Evolutionary conservation across 495 filamentous ascomycete species (phyloP), one percentile per base, ranked within the genome.

Genomic region (Penicillium mononematosum): DNA sequence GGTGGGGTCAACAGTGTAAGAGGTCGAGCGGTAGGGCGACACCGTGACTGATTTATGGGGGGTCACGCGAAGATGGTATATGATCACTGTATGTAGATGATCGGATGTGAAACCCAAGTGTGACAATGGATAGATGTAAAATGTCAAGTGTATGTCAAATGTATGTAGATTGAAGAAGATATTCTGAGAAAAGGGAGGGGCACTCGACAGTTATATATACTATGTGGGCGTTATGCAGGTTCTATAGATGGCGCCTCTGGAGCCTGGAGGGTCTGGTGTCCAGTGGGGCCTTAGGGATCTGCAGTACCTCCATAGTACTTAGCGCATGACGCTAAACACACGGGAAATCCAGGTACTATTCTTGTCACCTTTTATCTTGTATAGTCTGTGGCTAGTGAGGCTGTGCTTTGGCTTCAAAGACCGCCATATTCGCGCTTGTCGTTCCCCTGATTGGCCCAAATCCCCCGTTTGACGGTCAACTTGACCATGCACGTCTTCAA

Each of bases 21-120:
- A 68, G 16, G 65, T 64, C 8, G 63, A 62, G 61, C 59, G 65
- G 29, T 42, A 62, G 42, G 67, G 70, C 59, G 73, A 75, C 73
- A 76, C 58, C 2, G 66, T 75, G 73, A 66, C 64, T 61, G 70
- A 63, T 59, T 29, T 63, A 39, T 36, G 43, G 20, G 45, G n/a
- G 50, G 51, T 71, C 62, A 67, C 64, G 55, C 51, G 67, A 45
- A 55, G 46, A 58, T 24, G 47, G 43, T 59, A 47, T 42, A 58
- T 59, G 61, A 59, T 43, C 55, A 56, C 47, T 45, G 58, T 58
- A 41, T 44, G 36, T 39, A 45, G 31, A 44, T 53, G 31, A 53
- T 39, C n/a, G 16, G 8, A 22, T 46, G 19, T 53, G 42, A 60
- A 11, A 48, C 8, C 3, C 3, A 11, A 22, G 29, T 53, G 44